A percentile compares a stretch with the other conserved stretches of the same genome.
Conservation (phyloP, 495 filamentous ascomycete species). For the Cercophora scortea region DNA sequence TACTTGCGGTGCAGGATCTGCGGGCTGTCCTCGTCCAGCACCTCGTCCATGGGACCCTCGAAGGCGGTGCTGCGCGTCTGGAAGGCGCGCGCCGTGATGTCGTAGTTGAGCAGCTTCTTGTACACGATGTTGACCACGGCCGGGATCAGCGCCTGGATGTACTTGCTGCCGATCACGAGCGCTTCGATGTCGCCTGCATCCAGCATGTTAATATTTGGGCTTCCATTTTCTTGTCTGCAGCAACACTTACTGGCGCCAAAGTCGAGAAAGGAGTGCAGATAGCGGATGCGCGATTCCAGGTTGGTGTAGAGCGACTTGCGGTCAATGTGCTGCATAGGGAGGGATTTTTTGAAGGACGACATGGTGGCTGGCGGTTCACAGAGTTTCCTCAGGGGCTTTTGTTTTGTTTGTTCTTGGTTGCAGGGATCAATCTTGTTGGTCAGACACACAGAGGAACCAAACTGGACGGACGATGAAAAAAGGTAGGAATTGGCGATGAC, state of each 20-base stretch:
- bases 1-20: conserved; percentile 69
- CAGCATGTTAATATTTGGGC: background rate
- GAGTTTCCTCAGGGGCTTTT: too few species aligned
- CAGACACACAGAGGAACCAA: too few species aligned
- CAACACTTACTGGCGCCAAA: conserved; percentile 53
- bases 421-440: too few species aligned
- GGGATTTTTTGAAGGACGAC: conserved; percentile 18
- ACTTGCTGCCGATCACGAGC: conserved; percentile 55
- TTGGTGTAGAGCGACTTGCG: conserved; percentile 61
- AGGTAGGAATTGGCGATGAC: too few species aligned
- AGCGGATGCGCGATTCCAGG: conserved; percentile 58
- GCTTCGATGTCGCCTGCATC: conserved; percentile 59
- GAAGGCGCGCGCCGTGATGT: conserved; percentile 68
- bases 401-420: too few species aligned
- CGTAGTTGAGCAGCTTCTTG: conserved; percentile 63
- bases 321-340: conserved; percentile 53
- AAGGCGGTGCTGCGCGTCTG: conserved; percentile 57
- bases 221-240: background rate
- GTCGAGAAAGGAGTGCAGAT: conserved; percentile 65
- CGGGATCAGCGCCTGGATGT: conserved; percentile 67
- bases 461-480: too few species aligned
- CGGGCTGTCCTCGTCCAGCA: conserved; percentile 54
- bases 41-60: conserved; percentile 53
- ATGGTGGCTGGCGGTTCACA: conserved; percentile 3
- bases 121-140: conserved; percentile 71